Base-by-base conservation (phyloP, 495 filamentous ascomycete species). In the Aspergillus sclerotioniger region DNA sequence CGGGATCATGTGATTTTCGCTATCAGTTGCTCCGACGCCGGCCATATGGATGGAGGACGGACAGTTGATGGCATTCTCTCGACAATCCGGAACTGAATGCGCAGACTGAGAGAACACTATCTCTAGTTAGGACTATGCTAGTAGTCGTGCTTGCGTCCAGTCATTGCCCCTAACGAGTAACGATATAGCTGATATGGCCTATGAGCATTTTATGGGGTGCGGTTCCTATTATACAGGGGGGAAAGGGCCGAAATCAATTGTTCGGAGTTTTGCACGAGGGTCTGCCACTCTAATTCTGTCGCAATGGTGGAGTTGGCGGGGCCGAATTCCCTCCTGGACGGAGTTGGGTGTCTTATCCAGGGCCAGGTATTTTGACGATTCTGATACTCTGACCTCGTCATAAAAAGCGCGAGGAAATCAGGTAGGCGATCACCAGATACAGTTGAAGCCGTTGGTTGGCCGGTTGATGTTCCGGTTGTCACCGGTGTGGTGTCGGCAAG, bases 1-100 rank as follows among this genome's bases (percentile, higher is more conserved):
- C 8, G 21, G 56, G 46, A 25, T 70, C 66, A 70, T 61, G 64
- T 68, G 66, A 69, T 62, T 39, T 33, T 57, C n/a, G 37, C 37
- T 41, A 41, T 41, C 37, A 41, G 37, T 41, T 6, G 37, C 37
- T 25, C 25, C 25, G 25, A 25, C 25, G 25, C 25, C 25, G 25
- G 25, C 25, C 25, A 25, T 25, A 25, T 25, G 25, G 25, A 25
- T 25, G 25, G 25, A 2, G 25, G 25, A 5, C 25, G 25, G 25
- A 5, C 25, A 25, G 25, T 25, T 25, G 25, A 25, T 25, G 25
- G 25, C 25, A 5, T 25, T 25, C 25, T 25, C 5, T 25, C 25
- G 25, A 25, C 25, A 25, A 25, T 25, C 25, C 25, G 5, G 5
- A 25, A 25, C 2, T 5, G 5, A 25, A 25, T 25, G 25, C 25